phyloP scores from a whole-genome alignment of 2,329 filamentous ascomycete species.

The Neospermospora avenae region DNA sequence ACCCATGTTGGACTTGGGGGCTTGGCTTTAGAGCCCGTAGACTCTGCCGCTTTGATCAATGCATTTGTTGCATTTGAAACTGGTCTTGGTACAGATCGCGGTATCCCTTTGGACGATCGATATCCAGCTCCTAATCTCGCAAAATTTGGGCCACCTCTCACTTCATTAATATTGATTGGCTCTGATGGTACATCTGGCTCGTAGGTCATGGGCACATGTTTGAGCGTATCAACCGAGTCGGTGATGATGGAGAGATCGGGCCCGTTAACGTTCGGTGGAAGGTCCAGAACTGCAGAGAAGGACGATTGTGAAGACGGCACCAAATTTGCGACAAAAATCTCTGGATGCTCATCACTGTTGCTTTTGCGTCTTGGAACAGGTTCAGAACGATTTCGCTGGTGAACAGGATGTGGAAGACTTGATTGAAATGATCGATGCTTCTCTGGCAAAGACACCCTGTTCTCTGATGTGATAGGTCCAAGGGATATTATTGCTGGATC shows the following conservation, averaged over 20 bases:
- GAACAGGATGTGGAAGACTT: not conserved
- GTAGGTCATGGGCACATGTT: not conserved
- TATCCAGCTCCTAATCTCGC: not conserved
- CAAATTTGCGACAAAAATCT: not conserved
- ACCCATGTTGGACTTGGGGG: not conserved
- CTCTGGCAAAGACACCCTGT: not conserved
- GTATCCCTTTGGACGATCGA: not conserved
- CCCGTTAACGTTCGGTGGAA: not conserved
- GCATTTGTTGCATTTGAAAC: not conserved
- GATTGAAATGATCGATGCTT: not conserved
- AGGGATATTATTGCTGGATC: constrained; percentile 8
- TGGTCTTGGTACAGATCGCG: not conserved
- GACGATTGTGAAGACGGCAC: not conserved
- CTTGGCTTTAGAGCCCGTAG: not conserved
- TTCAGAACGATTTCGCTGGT: not conserved
- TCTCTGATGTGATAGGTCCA: constrained; percentile 8
- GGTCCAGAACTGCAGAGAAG: not conserved
- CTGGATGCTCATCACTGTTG: not conserved
- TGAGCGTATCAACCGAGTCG: not conserved
- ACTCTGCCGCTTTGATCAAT: not conserved
- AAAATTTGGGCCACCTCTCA: not conserved
- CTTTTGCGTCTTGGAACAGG: not conserved
- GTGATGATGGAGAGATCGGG: not conserved
- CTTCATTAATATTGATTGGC: not conserved
- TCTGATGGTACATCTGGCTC: not conserved